Conservation (phyloP, 169 alveolate species). For the Plasmodium falciparum region DNA sequence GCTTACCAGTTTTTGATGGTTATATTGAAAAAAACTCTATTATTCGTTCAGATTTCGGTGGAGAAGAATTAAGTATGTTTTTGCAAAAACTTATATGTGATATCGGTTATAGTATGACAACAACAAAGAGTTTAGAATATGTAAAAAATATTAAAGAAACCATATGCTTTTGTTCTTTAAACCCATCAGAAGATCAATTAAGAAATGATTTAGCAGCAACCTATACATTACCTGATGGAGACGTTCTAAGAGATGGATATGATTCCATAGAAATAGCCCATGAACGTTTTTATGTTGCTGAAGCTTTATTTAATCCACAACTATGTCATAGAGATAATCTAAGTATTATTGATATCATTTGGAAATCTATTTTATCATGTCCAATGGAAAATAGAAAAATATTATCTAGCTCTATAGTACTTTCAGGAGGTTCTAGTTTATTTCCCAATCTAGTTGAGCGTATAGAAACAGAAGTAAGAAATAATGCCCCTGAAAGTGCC, state of each 20-base stretch:
- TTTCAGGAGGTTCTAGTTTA: constrained; percentile 83
- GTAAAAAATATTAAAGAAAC: constrained; percentile 87
- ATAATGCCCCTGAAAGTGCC: constrained; percentile 84
- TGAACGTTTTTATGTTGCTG: constrained; percentile 91
- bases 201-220: constrained; percentile 78
- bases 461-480: constrained; percentile 80
- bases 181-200: constrained; percentile 86
- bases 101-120: constrained; percentile 85
- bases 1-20: constrained; percentile 92
- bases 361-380: constrained; percentile 80
- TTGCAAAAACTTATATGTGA: constrained; percentile 87
- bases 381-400: constrained; percentile 80
- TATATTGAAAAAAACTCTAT: constrained; percentile 87
- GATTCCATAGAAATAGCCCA: constrained; percentile 83
- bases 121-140: constrained; percentile 85
- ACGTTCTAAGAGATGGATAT: constrained; percentile 86
- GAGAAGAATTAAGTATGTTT: constrained; percentile 90
- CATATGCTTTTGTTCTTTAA: constrained; percentile 88
- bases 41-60: constrained; percentile 89
- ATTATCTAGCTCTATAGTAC: constrained; percentile 78
- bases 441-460: constrained; percentile 83
- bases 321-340: constrained; percentile 78
- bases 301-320: constrained; percentile 87
- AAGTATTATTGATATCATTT: constrained; percentile 78
- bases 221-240: constrained; percentile 90